Conservation (phyloP, 495 filamentous ascomycete species). For the Clavariopsis aquatica region DNA sequence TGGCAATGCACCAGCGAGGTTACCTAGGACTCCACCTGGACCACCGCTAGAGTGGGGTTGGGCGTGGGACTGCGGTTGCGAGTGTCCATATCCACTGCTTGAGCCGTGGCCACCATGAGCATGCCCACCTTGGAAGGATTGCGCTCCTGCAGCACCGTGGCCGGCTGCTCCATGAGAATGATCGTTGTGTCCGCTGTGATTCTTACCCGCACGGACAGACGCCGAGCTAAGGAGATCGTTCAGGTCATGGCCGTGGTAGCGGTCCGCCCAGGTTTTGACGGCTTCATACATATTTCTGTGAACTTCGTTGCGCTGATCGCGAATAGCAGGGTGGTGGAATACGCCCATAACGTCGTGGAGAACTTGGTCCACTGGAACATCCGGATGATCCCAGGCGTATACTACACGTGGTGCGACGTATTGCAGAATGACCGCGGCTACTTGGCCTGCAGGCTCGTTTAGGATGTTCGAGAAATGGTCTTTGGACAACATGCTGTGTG, state of each 20-base stretch:
- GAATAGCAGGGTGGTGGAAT: slow-evolving; percentile 86
- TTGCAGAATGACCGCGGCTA: slow-evolving; percentile 75
- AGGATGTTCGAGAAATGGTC: slow-evolving; percentile 95
- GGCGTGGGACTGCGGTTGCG: too few species aligned
- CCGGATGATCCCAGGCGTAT: slow-evolving; percentile 86
- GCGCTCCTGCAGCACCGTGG: slow-evolving; percentile 12
- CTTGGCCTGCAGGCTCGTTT: slow-evolving; percentile 81
- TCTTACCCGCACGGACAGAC: slow-evolving; percentile 76
- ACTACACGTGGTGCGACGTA: slow-evolving; percentile 84
- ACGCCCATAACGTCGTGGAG: slow-evolving; percentile 71
- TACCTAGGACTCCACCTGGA: slow-evolving; percentile 16
- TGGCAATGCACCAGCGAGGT: slow-evolving; percentile 9
- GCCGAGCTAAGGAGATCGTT: slow-evolving; percentile 72
- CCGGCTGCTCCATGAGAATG: slow-evolving; percentile 34
- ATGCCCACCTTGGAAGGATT: slow-evolving; percentile 1
- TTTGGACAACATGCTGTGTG: slow-evolving; percentile 91
- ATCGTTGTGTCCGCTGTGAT: slow-evolving; percentile 54
- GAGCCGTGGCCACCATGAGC: slow-evolving; percentile 2
- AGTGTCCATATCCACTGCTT: slow-evolving; percentile 8
- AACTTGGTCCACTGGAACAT: slow-evolving; percentile 75
- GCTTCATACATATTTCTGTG: slow-evolving; percentile 84
- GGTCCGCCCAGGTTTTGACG: slow-evolving; percentile 73
- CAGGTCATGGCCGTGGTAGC: slow-evolving; percentile 63
- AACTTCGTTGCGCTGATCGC: slow-evolving; percentile 70
- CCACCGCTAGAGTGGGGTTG: background rate